Evolutionary conservation across 2,329 filamentous ascomycete species (phyloP), one percentile per base, ranked within the genome.

Genomic region (Cordyceps farinosa): DNA sequence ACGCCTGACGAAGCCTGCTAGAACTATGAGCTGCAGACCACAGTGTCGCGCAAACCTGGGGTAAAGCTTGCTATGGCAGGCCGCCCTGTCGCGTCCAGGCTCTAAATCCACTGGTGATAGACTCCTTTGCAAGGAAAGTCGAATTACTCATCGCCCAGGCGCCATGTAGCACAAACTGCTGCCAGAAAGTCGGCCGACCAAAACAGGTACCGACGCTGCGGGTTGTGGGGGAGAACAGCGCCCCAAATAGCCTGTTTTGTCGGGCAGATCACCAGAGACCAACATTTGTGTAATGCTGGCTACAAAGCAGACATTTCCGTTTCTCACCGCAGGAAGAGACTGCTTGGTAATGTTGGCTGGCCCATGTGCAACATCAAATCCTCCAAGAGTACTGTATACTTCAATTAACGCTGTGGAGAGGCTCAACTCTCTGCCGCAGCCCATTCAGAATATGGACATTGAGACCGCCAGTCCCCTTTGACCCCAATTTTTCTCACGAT

Each of bases 371-470:
- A 53, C 29, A n/a, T 36, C 13, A 13, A 52, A 34, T 38, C 17
- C 34, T 22, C 30, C 53, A 45, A 32, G 29, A 34, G 32, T 56
- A 32, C 22, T 13, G 44, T 29, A 15, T 54, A 30, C 38, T 42
- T 30, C 38, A 55, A 48, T 57, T 27, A 27, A 42, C n/a, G 8
- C 34, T 40, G 57, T 36, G 47, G 45, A 51, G 54, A 56, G 40
- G 54, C 57, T 60, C 57, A 51, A 42, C 27, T 51, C 34, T 51
- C 47, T 51, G 57, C 36, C 57, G 7, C 27, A 52, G 36, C 15
- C 45, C 57, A 51, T 60, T 44, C 47, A 44, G 45, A 60, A 60
- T 51, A 34, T 51, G 47, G 57, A 42, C 29, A 60, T 32, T 13
- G 47, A 60, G 45, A 60, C 57, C 55, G 55, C 55, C 38, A 56